Evolutionary conservation across 306 rosid genomes (phyloP), one percentile per base, ranked within the genome.

Genomic region (Quercus ilex): DNA sequence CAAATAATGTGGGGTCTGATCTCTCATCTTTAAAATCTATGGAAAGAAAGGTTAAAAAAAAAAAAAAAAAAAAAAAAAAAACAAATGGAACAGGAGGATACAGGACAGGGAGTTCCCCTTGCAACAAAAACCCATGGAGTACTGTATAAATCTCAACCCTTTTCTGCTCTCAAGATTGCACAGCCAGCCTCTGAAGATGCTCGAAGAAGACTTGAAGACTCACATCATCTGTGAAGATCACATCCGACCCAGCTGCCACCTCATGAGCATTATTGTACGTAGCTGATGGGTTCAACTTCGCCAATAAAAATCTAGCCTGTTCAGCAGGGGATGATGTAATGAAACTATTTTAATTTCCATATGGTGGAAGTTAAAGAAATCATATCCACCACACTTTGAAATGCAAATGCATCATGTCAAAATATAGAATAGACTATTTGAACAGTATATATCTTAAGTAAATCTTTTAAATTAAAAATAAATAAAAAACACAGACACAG

Each of bases 101-200:
- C 81, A 73, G 80, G 83, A 77, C 65, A 65, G 76, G 62, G 69
- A 74, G 84, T 80, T 85, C 77, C 59, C 59, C 87, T 85, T 86
- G 31, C 80, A 75, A 88, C 87, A 79, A 83, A 83, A 86, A 84
- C 82, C 80, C 83, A 59, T 64, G 51, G 84, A 43, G 51, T 81
- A 75, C 65, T 56, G 83, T 69, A 79, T 86, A 87, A 68, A 75
- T 74, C 80, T 79, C 71, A 77, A 78, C 72, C 41, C 73, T 69
- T 30, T 65, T 74, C 83, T 75, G 85, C 81, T 77, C 83, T 93
- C 87, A 95, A 78, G 98, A 92, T 89, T 95, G 96, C 82, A 92
- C 99, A 52, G 99, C 97, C 91, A 95, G 86, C 93, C 91, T 93
- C 84, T 92, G 98, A 78, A 95, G 94, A 89, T 95, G 99, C 85